Percentiles rank a stretch among this genome's conserved stretches.
phyloP scores from a whole-genome alignment of 1,139 yeast species.

The Taphrina betulina region DNA sequence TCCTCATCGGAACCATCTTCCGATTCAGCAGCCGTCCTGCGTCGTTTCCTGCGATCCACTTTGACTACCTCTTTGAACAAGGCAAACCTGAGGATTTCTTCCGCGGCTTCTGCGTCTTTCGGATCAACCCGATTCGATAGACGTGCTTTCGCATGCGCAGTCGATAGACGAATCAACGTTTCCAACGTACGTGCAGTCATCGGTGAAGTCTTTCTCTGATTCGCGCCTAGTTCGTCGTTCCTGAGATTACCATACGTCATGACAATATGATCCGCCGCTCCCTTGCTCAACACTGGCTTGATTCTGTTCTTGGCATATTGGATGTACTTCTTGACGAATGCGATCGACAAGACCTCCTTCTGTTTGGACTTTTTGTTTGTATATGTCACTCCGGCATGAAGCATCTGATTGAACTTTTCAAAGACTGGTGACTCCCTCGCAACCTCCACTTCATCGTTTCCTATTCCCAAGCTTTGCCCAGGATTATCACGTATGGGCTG shows the following conservation, averaged over 20 bases:
- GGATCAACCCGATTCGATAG: slow-evolving; percentile 71
- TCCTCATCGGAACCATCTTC: slow-evolving; percentile 41
- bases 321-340: slow-evolving; percentile 84
- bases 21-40: slow-evolving; percentile 39
- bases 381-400: slow-evolving; percentile 74
- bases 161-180: slow-evolving; percentile 88
- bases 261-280: slow-evolving; percentile 80
- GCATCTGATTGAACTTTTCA: slow-evolving; percentile 76
- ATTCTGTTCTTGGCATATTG: slow-evolving; percentile 92
- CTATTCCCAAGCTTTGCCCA: slow-evolving; percentile 73
- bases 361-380: slow-evolving; percentile 46
- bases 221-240: slow-evolving; percentile 70
- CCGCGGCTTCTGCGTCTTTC: slow-evolving; percentile 83
- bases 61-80: slow-evolving; percentile 67
- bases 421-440: slow-evolving; percentile 61
- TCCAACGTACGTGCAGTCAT: slow-evolving; percentile 97
- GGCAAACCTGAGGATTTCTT: slow-evolving; percentile 78
- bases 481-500: slow-evolving; percentile 84
- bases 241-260: slow-evolving; percentile 76
- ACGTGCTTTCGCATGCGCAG: slow-evolving; percentile 96
- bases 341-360: slow-evolving; percentile 71
- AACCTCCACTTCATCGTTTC: slow-evolving; percentile 47
- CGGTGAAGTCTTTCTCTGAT: slow-evolving; percentile 84
- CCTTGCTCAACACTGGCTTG: slow-evolving; percentile 73
- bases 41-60: slow-evolving; percentile 43